Evolutionary conservation across 164 flowering plant genomes (phyloP), one percentile per base, ranked within the genome.

Genomic region (Tetracentron sinense): DNA sequence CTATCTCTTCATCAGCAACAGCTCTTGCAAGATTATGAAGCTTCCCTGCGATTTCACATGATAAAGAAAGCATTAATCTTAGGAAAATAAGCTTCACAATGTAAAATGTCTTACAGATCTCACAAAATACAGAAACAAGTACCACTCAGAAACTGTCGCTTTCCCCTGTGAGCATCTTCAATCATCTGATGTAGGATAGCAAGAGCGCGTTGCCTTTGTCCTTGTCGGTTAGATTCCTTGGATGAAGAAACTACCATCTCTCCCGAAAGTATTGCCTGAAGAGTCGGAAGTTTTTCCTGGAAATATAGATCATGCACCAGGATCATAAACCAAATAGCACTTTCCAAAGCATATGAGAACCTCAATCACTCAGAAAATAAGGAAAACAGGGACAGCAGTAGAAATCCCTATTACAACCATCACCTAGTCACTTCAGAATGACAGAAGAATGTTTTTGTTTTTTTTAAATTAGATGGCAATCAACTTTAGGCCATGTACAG

Each of bases 11-110:
- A 75, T 95, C 99, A 74, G 92, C 88, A 65, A 95, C 67, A 69
- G 99, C 99, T 82, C 97, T 82, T 28, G 97, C 96, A 75, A 95
- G 86, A 77, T 95, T 95, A 67, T 95, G 96, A 72, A 95, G 97
- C 77, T 95, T 95, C 65, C 99, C 99, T 95, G 69, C 48, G 58
- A 74, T 74, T 58, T 19, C 47, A 63, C 1, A 60, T 15, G 22
- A 66, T 1, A 68, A 33, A 33, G 54, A 77, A 19, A 60, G 28
- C 19, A 38, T 68, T 26, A 67, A 14, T 12, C 54, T 54, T 42
- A 61, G 7, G 20, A 57, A 54, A 27, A 23, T 3, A 23, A 6
- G 31, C 33, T 46, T 59, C 20, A 20, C 38, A 52, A 54, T 60
- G 31, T 7, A 44, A 56, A 17, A 54, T 5, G 16, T 14, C 17